Evolutionary conservation across 1,139 yeast genomes (phyloP).

Genomic region (Geotrichum carabidarum): DNA sequence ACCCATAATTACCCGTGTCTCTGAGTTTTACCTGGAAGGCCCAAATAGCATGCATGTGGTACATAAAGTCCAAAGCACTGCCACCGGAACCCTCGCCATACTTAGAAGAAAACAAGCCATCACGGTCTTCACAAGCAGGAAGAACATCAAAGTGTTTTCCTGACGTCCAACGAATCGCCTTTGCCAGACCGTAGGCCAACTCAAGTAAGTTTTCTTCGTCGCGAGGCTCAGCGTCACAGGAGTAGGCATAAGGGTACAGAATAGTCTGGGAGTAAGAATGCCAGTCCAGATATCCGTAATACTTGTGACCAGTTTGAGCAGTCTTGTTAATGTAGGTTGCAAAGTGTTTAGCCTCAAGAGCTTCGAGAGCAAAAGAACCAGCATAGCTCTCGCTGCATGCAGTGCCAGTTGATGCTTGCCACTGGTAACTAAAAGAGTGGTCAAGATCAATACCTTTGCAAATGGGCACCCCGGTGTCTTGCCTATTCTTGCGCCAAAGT

Average conservation of each 20-base stretch:
- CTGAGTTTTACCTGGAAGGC: constrained; percentile 78
- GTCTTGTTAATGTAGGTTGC: constrained; percentile 56
- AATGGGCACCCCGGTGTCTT: constrained; percentile 57
- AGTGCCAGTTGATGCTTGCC: constrained; percentile 53
- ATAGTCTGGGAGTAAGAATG: constrained; percentile 84
- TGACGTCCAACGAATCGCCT: constrained; percentile 57
- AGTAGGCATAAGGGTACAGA: constrained; percentile 75
- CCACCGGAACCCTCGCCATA: constrained; percentile 77
- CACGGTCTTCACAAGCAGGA: constrained; percentile 76
- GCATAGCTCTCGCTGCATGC: constrained; percentile 63
- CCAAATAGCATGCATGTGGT: constrained; percentile 75
- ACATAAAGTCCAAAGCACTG: constrained; percentile 77
- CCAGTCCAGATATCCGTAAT: constrained; percentile 73
- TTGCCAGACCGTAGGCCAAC: constrained; percentile 72
- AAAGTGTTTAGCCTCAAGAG: constrained; percentile 65
- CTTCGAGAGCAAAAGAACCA: constrained; percentile 73
- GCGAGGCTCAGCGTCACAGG: constrained; percentile 65
- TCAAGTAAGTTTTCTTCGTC: constrained; percentile 78
- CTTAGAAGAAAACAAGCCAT: constrained; percentile 27
- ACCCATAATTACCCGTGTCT: constrained; percentile 81
- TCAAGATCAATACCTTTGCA: constrained; percentile 86
- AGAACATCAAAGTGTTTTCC: constrained; percentile 64
- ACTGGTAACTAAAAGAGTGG: constrained; percentile 74
- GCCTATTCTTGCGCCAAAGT: constrained; percentile 86
- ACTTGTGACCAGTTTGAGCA: constrained; percentile 48